These are phyloP conservation scores for Gossypium anomalum DNA, from an alignment of 345 rosid species.

Conservation along the genomic window DNA sequence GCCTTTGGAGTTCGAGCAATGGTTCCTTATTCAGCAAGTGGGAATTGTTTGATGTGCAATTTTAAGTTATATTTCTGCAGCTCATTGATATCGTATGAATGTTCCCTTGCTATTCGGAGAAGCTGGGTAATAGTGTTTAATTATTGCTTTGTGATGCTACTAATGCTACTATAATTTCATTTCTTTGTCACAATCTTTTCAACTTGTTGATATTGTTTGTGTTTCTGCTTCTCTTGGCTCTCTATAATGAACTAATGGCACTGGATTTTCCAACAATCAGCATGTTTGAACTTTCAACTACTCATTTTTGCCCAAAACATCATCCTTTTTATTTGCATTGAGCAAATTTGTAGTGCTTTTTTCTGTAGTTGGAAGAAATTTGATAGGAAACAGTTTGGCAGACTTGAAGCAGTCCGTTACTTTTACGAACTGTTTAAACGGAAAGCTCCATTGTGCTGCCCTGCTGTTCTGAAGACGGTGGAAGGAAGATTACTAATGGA, in stretches of 20 bases:
- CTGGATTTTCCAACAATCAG: too few species aligned
- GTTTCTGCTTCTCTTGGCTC: too few species aligned
- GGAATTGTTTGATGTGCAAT: too few species aligned
- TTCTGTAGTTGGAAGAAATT: neutral
- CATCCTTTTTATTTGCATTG: neutral
- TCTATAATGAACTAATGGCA: too few species aligned
- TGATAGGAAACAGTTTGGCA: neutral
- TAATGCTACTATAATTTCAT: too few species aligned
- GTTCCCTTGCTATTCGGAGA: neutral
- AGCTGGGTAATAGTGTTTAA: neutral
- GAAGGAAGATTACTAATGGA: neutral
- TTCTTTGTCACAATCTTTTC: too few species aligned
- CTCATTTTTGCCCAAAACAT: too few species aligned
- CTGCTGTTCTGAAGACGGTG: neutral
- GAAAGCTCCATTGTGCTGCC: neutral
- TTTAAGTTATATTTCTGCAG: neutral
- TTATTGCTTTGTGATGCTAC: neutral
- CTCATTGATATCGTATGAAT: neutral
- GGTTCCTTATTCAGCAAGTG: neutral
- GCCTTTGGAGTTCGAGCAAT: neutral
- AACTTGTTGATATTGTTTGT: too few species aligned
- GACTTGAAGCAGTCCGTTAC: neutral
- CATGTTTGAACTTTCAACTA: too few species aligned
- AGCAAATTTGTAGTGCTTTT: neutral
- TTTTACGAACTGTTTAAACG: neutral